Base-by-base conservation (phyloP, 2,329 filamentous ascomycete genomes). In the Anthostomella pinea region DNA sequence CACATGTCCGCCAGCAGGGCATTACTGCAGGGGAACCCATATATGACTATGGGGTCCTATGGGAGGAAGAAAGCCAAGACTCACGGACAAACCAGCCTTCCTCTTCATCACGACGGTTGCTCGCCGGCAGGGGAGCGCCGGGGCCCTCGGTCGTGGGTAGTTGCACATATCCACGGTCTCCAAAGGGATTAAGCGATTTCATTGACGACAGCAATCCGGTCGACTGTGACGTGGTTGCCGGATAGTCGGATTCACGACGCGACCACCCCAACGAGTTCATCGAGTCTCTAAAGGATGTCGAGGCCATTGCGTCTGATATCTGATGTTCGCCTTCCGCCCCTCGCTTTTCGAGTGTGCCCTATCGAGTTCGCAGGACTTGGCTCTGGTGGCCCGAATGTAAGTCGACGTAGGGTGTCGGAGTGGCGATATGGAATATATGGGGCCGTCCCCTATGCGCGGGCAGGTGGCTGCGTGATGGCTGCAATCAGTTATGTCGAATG, bases 181-280 rank as follows among this genome's bases (percentile, higher is more conserved):
- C 79, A 63, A 97, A 97, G 1, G 91, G 91, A 65, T 96, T 97
- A 52, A 90, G 66, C 40, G 83, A 88, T 60, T 87, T 82, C 53
- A 98, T 74, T 46, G 83, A 87, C 36, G 87, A 85, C 43, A 96
- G 64, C 37, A 97, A 71, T 18, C 87, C 85, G 45, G 79, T 82
- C 57, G 81, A 77, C 52, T 81, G 77, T 46, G 71, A 72, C 30
- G 84, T 93, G 64, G 79, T 85, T 55, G 85, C 82, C 48, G 88
- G 81, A 36, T 85, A 70, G 57, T 94, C 86, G 48, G 79, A 65
- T 40, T 89, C 84, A 57, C 91, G 81, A 53, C 91, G 85, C 57
- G 87, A 87, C 93, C 93, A 97, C 44, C 93, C 93, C 56, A 97
- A 68, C 41, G 88, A 93, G 72, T 87, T 94, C 74, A 97, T 89